phyloP scores from a whole-genome alignment of 441 rosid species.

The Arabidopsis lyrata region DNA sequence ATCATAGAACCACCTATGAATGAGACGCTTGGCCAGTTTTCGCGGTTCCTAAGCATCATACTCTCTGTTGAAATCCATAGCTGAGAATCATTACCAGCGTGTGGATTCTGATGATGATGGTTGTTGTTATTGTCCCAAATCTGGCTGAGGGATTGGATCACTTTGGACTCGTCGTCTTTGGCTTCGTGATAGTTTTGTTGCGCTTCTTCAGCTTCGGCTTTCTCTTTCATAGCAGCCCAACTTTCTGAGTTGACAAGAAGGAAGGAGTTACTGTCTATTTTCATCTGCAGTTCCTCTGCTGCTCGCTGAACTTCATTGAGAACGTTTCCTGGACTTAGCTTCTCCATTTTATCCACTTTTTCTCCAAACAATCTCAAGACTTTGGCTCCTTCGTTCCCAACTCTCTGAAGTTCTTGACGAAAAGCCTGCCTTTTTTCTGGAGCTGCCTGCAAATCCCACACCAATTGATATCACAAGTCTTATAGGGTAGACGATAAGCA shows the following conservation, averaged over 20 bases:
- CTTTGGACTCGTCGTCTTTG: conserved; percentile 54
- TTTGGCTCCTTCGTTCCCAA: conserved; percentile 83
- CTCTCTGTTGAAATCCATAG: conserved; percentile 51
- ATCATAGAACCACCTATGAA: conserved; percentile 50
- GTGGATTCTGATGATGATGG: conserved; percentile 43
- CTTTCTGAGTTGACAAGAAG: conserved; percentile 80
- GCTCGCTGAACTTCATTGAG: conserved; percentile 74
- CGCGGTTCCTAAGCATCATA: conserved; percentile 42
- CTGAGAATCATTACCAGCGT: conserved; percentile 43
- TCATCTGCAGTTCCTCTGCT: conserved; percentile 79
- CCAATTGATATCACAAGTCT: conserved; percentile 9
- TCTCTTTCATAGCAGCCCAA: conserved; percentile 62
- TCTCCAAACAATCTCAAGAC: conserved; percentile 71
- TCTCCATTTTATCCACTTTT: conserved; percentile 85
- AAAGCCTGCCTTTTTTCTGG: conserved; percentile 79
- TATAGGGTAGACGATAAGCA: not conserved
- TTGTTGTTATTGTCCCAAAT: conserved; percentile 49
- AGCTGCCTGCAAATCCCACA: conserved; percentile 63
- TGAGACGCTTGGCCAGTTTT: conserved; percentile 70
- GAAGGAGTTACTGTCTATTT: conserved; percentile 74
- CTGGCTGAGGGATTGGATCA: conserved; percentile 65
- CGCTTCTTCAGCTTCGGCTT: conserved; percentile 54
- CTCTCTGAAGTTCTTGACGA: conserved; percentile 70
- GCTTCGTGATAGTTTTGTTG: conserved; percentile 50
- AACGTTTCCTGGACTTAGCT: conserved; percentile 55